Conservation (phyloP, 495 filamentous ascomycete species). For the Aspergillus carlsbadensis region DNA sequence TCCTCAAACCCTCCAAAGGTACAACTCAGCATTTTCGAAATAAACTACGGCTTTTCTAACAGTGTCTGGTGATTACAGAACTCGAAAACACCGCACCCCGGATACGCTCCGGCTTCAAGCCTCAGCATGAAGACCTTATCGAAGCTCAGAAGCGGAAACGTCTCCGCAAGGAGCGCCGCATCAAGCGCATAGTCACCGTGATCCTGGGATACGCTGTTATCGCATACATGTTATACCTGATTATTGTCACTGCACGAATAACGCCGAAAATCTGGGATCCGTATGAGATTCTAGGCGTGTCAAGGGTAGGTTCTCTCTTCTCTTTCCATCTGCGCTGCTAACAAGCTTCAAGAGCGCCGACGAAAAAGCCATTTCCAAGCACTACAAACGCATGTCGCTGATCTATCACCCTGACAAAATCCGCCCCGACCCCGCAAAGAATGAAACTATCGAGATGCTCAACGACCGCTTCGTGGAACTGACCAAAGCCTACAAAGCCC, state of each 20-base stretch:
- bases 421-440: slow-evolving; percentile 74
- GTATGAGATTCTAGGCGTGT: slow-evolving; percentile 86
- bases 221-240: slow-evolving; percentile 90
- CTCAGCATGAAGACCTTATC: slow-evolving; percentile 78
- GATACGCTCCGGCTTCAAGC: slow-evolving; percentile 75
- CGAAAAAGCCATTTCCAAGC: slow-evolving; percentile 86
- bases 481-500: slow-evolving; percentile 93
- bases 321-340: neutral
- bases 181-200: slow-evolving; percentile 81
- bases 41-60: neutral
- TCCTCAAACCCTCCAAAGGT: slow-evolving; percentile 77
- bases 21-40: slow-evolving; percentile 17
- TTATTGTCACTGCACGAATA: slow-evolving; percentile 72
- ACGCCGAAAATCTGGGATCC: slow-evolving; percentile 87
- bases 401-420: slow-evolving; percentile 93
- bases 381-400: slow-evolving; percentile 81
- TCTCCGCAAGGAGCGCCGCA: slow-evolving; percentile 81
- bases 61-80: slow-evolving; percentile 34
- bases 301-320: slow-evolving; percentile 56
- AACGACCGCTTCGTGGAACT: slow-evolving; percentile 90
- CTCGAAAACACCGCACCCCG: slow-evolving; percentile 65
- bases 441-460: slow-evolving; percentile 82
- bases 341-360: slow-evolving; percentile 60
- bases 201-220: slow-evolving; percentile 78
- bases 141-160: slow-evolving; percentile 82